Evolutionary conservation across 805 yeast species (phyloP), one percentile per base, ranked within the genome.

Genomic region (Maudiozyma serrabonitensis): DNA sequence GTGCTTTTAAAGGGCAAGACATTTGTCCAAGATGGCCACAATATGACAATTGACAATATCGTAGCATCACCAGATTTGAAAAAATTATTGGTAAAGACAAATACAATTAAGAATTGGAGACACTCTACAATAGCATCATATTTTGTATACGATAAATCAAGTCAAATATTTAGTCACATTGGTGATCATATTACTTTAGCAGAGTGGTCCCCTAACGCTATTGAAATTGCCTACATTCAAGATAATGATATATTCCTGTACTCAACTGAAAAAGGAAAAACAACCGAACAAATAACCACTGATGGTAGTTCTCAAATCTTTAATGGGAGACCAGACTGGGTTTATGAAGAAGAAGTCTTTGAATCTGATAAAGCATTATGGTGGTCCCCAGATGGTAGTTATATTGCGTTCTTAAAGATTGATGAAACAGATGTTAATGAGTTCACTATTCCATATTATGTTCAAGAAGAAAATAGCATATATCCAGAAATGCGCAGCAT

Each of bases 321-420:
- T 67, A 84, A 89, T 61, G 96, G 96, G 2, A 82, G 82, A 52
- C 95, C 96, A 0, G 96, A 88, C 61, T 88, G 96, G 96, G 95
- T 87, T 7, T 88, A 88, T 57, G 96, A 89, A 61, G 96, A 88
- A 56, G 96, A 88, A 65, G 93, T 88, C 0, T 75, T 85, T 47
- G 80, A 78, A 35, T 75, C 78, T 23, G 88, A 82, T 56, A 67
- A 74, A 21, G 87, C 90, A 0, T 56, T 87, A 45, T 88, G 95
- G 95, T 89, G 96, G 96, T 83, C 95, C 5, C 87, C 87, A 8
- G 66, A 72, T 41, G 89, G 91, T 12, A 69, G 75, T n/a, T 75
- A 72, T 56, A 61, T 89, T 42, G 75, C 88, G 0, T 83, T 78
- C 53, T 65, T 85, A 56, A 74, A 80, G 50, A 78, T 85, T 37